Base-by-base conservation (phyloP, 2,329 filamentous ascomycete species). In the Clarireedia hainanense region DNA sequence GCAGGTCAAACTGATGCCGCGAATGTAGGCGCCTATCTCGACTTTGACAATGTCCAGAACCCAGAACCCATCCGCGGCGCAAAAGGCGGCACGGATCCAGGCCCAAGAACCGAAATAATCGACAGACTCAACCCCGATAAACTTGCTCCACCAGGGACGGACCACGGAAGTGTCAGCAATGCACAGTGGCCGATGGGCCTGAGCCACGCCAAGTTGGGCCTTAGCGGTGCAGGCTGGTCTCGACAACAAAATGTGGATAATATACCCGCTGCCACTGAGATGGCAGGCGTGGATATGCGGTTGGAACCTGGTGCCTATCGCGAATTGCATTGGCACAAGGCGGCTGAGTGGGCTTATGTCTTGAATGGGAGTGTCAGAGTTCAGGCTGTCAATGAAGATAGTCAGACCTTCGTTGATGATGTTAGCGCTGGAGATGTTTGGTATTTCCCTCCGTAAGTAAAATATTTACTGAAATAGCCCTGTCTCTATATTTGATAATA, bases 281-380 rank as follows among this genome's bases (percentile, higher is more conserved):
- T 91, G 46, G 87, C 87, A 2, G 83, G 84, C 42, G 87, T 90
- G 54, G 89, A 91, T 68, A 91, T 91, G 87, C 80, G 86, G 10
- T 80, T 91, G 2, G 86, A 85, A 40, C 73, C 81, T 60, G 85
- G 86, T 37, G 86, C 85, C 34, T 88, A 88, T 63, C 84, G 87
- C 27, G 87, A 91, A 68, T 75, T 91, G 7, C 87, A 91, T 67
- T 91, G 87, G 87, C 87, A 91, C 74, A 88, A 87, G 63, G 84
- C 89, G 68, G 86, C 85, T 39, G 87, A 91, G 66, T 90, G 87
- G 86, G 85, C 84, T 0, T 89, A 86, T 60, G 83, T 90, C 2
- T 78, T 90, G 0, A 80, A 85, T 56, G 87, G 87, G 50, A 76
- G 79, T 57, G 85, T 88, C 20, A 81, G 87, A 52, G 80, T 91